Evolutionary conservation across 345 rosid species (phyloP).

Genomic region (Gossypium longicalyx): DNA sequence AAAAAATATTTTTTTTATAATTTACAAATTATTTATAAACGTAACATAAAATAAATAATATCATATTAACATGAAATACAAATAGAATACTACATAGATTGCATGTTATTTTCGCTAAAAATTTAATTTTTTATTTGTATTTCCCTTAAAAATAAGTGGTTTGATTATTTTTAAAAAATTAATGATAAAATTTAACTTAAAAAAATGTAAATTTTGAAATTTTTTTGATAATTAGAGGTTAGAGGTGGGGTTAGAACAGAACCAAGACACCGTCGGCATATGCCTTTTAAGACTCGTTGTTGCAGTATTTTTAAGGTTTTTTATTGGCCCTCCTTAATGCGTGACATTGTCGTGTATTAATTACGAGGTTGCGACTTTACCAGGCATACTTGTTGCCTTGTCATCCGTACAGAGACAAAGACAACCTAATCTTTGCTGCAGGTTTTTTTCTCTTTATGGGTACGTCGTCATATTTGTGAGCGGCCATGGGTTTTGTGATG

Average conservation of each 20-base stretch:
- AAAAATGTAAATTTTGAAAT: too few relatives aligned
- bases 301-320: not conserved
- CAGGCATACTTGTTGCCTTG: constrained; percentile 14
- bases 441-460: not conserved
- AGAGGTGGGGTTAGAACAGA: too few relatives aligned
- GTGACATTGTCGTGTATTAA: not conserved
- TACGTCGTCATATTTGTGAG: not conserved
- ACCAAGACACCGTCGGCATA: not conserved
- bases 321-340: not conserved
- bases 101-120: too few relatives aligned
- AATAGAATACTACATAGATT: fast-evolving
- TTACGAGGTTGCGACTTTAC: constrained; percentile 17
- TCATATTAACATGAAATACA: too few relatives aligned
- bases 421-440: constrained; percentile 5
- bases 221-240: not conserved
- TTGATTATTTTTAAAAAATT: too few relatives aligned
- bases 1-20: too few relatives aligned
- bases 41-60: too few relatives aligned
- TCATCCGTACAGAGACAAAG: constrained; percentile 15
- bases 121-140: too few relatives aligned
- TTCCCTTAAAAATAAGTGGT: too few relatives aligned
- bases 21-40: too few relatives aligned
- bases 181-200: too few relatives aligned
- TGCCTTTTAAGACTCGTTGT: not conserved
- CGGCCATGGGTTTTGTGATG: not conserved